These are phyloP conservation scores for Mimosa pudica DNA, from an alignment of 306 rosid genomes.

Conservation along the genomic window DNA sequence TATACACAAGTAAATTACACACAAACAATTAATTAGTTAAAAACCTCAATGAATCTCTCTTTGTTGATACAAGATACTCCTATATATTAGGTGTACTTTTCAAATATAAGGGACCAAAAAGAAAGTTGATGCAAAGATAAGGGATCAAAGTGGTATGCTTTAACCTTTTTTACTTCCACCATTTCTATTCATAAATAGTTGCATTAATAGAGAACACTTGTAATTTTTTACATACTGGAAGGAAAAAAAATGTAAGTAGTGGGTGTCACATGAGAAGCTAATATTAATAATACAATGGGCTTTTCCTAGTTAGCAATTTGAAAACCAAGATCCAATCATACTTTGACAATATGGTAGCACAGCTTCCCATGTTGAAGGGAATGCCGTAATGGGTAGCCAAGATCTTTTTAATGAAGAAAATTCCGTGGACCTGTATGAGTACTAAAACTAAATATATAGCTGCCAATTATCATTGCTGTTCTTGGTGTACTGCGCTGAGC, in stretches of 20 bases:
- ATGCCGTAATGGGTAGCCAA: neutral
- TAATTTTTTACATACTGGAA: too few relatives aligned
- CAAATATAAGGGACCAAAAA: too few relatives aligned
- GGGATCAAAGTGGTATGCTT: too few relatives aligned
- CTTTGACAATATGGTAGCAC: neutral
- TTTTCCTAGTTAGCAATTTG: neutral
- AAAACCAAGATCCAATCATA: neutral
- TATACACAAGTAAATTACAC: neutral
- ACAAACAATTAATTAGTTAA: too few relatives aligned
- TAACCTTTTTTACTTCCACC: too few relatives aligned
- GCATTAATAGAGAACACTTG: too few relatives aligned
- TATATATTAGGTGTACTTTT: too few relatives aligned
- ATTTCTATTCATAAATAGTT: too few relatives aligned
- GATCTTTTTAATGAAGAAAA: neutral
- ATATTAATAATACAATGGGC: neutral
- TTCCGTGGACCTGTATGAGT: neutral
- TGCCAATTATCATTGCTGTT: neutral
- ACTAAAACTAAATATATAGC: too few relatives aligned
- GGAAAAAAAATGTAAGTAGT: neutral
- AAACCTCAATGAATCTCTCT: neutral
- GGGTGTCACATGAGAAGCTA: neutral
- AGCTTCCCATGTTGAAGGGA: constrained; percentile 2
- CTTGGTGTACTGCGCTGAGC: neutral
- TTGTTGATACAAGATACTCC: neutral
- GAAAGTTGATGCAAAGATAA: too few relatives aligned